Base-by-base conservation (phyloP, 2,329 filamentous ascomycete species). In the Diaporthe citrichinensis region DNA sequence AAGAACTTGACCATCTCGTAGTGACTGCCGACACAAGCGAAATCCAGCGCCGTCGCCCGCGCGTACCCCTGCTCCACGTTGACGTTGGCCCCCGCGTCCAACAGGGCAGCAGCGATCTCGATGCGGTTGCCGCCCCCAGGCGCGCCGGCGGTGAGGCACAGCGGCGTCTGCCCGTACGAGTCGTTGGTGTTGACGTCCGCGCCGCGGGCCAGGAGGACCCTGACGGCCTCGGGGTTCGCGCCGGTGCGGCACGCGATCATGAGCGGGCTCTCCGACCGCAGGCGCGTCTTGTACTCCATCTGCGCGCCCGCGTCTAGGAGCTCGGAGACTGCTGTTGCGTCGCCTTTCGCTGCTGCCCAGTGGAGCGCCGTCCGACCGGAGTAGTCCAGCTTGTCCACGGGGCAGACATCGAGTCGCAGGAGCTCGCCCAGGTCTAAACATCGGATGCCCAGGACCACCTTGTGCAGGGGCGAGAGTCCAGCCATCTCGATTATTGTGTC, bases 391-490 rank as follows among this genome's bases (percentile, higher is more conserved):
- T 46, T 34, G 20, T 72, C 69, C 25, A 72, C 39, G 28, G 69
- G 69, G 31, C 51, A 72, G 25, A 59, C 41, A 1, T 61, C 17
- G 0, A 72, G 69, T 7, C 44, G 20, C 28, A 72, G 7, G 1
- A 72, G 44, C 53, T 72, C 69, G 12, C 53, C 53, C 9, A 72
- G 28, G 4, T 72, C 55, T 1, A 72, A 41, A 8, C 55, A 49
- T 12, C 69, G 55, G 41, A 72, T 72, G 12, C 69, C 69, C 12
- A 72, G 69, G 23, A 72, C 69, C 14, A 72, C 53, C 23, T 72
- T 72, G 41, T 72, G 69, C 1, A 72, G 55, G 7, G 69, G 69
- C 1, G 69, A 72, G 25, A 72, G 55, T 2, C 55, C 69, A 9
- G 69, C 69, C 51, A 72, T 72, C 23, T 72, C 69, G 4, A 72